Conservation (phyloP, 2,329 filamentous ascomycete genomes). For the Monosporascus sp. region DNA sequence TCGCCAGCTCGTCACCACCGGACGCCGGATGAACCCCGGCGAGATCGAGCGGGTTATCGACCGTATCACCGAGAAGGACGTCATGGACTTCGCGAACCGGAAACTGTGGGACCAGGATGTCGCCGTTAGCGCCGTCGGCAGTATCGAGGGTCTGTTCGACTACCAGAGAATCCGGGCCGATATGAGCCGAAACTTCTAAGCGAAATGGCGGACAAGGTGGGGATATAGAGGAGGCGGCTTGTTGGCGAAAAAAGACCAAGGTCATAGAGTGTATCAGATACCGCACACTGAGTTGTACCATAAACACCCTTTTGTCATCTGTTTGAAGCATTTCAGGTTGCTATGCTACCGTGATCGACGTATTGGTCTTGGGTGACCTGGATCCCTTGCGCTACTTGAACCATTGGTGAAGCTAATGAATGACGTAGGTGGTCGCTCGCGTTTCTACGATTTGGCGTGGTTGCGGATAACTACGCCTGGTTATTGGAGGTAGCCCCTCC, state of each 20-base stretch:
- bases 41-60: constrained; percentile 94
- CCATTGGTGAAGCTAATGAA: too few species aligned
- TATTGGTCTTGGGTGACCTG: too few species aligned
- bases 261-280: constrained; percentile 54
- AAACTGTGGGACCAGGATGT: constrained; percentile 98
- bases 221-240: constrained; percentile 23
- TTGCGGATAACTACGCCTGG: too few species aligned
- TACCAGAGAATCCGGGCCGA: constrained; percentile 76
- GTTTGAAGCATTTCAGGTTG: constrained; percentile 9
- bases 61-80: constrained; percentile 86
- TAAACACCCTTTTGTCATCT: constrained; percentile 35
- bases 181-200: constrained; percentile 74
- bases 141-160: constrained; percentile 79
- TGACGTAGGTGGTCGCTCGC: too few species aligned
- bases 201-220: constrained; percentile 10
- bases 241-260: constrained; percentile 29
- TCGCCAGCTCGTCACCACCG: constrained; percentile 96
- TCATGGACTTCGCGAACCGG: constrained; percentile 91
- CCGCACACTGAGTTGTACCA: constrained; percentile 49
- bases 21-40: constrained; percentile 80
- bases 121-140: constrained; percentile 86
- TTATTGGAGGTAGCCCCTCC: too few species aligned
- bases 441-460: too few species aligned
- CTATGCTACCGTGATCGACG: neutral
- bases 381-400: too few species aligned